phyloP scores from a whole-genome alignment of 805 yeast species.

The Wickerhamomyces hampshirensis region DNA sequence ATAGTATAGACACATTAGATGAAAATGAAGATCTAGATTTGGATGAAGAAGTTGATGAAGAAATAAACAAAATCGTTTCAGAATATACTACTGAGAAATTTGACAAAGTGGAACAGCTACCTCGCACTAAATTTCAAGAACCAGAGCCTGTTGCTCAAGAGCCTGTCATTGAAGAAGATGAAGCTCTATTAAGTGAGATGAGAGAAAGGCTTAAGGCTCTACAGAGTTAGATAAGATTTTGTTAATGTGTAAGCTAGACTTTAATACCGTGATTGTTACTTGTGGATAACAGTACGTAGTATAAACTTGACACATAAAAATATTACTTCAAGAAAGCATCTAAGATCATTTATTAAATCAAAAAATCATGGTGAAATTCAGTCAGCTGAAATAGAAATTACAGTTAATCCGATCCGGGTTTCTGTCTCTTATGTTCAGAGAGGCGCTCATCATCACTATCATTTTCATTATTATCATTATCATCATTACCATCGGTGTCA shows the following conservation, averaged over 20 bases:
- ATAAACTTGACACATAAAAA: no score
- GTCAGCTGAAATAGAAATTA: no score
- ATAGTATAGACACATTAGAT: conserved; percentile 66
- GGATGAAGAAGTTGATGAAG: conserved; percentile 61
- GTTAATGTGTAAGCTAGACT: no score
- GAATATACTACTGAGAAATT: conserved; percentile 40
- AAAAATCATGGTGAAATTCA: no score
- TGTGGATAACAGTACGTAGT: no score
- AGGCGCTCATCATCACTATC: conserved; percentile 1
- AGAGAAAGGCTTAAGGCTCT: conserved; percentile 81
- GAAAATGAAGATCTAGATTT: conserved; percentile 61
- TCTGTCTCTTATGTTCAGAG: no score
- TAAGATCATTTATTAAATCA: no score
- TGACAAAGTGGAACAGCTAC: conserved; percentile 32
- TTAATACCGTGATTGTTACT: no score
- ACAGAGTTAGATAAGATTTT: conserved; percentile 42
- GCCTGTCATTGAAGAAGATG: conserved; percentile 63
- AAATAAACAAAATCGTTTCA: conserved; percentile 57
- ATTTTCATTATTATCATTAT: neutral
- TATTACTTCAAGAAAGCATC: no score
- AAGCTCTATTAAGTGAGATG: conserved; percentile 77
- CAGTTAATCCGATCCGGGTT: no score
- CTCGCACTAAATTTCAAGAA: conserved; percentile 24
- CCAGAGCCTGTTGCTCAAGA: conserved; percentile 41
- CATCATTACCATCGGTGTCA: neutral